A percentile compares a stretch with the other conserved stretches of the same genome.
phyloP scores from a whole-genome alignment of 352 stramenopile species.

The Pythium myriotylum region DNA sequence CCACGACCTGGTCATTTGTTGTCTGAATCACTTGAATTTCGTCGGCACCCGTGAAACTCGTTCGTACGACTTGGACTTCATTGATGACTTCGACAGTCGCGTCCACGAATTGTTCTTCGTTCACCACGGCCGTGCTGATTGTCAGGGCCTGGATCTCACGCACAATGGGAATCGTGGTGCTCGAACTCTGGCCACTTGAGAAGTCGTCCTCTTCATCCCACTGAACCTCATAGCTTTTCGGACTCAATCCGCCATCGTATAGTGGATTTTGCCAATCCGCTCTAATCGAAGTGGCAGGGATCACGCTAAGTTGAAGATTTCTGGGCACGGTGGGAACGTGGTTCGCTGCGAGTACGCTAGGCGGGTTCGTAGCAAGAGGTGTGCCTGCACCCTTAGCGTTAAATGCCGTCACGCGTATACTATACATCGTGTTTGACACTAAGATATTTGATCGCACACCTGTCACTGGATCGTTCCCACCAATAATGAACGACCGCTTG shows the following conservation, averaged over 20 bases:
- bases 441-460: slow-evolving; percentile 88
- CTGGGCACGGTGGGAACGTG: slow-evolving; percentile 63
- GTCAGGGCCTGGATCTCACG: slow-evolving; percentile 91
- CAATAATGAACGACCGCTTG: slow-evolving; percentile 84
- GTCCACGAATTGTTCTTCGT: slow-evolving; percentile 94
- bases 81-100: slow-evolving; percentile 95
- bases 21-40: slow-evolving; percentile 89
- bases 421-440: slow-evolving; percentile 75
- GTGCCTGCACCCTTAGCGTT: slow-evolving; percentile 75
- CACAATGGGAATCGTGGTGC: slow-evolving; percentile 81
- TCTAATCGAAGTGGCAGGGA: slow-evolving; percentile 74
- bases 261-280: slow-evolving; percentile 87
- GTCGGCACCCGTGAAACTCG: slow-evolving; percentile 78
- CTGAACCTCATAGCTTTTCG: slow-evolving; percentile 74
- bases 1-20: slow-evolving; percentile 64
- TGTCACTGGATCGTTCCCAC: slow-evolving; percentile 92
- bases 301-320: slow-evolving; percentile 54
- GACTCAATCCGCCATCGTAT: slow-evolving; percentile 90
- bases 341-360: slow-evolving; percentile 53
- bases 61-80: slow-evolving; percentile 95
- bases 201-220: slow-evolving; percentile 86
- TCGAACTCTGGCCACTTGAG: slow-evolving; percentile 66
- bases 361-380: slow-evolving; percentile 40
- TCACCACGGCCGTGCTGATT: slow-evolving; percentile 78
- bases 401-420: slow-evolving; percentile 75